Evolutionary conservation across 352 stramenopile species (phyloP).

Genomic region (Globisporangium splendens): DNA sequence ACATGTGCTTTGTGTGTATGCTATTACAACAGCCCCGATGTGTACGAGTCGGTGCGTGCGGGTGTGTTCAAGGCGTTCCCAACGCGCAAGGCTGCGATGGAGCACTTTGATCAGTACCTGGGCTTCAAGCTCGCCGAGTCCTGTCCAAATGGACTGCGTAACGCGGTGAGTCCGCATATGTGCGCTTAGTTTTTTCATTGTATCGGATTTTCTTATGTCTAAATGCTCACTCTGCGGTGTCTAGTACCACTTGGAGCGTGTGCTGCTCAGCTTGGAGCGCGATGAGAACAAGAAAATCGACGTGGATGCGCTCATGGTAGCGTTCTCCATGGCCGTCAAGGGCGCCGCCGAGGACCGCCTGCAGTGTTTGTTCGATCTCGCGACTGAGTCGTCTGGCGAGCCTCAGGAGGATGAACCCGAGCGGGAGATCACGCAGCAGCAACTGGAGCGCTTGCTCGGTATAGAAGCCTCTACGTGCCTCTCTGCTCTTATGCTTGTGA

Average conservation of each 20-base stretch:
- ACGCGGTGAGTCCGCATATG: conserved; percentile 32
- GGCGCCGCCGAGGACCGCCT: conserved; percentile 66
- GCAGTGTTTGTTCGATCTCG: conserved; percentile 67
- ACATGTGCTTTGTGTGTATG: not conserved
- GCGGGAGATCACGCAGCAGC: conserved; percentile 47
- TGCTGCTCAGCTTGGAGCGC: conserved; percentile 63
- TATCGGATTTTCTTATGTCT: no score
- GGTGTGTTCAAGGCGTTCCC: conserved; percentile 56
- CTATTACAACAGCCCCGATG: conserved; percentile 31
- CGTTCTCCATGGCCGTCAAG: conserved; percentile 83
- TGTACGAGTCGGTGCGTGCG: conserved; percentile 45
- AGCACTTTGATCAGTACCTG: conserved; percentile 79
- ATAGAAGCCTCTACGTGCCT: not conserved
- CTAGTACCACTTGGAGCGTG: conserved; percentile 74
- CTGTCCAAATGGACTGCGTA: conserved; percentile 57
- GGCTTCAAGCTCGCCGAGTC: conserved; percentile 61
- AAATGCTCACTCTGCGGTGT: no score
- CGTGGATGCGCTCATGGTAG: conserved; percentile 70
- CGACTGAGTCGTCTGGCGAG: conserved; percentile 30
- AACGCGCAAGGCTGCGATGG: conserved; percentile 55
- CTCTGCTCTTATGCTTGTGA: not conserved
- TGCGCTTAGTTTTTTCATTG: no score
- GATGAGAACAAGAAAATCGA: conserved; percentile 55
- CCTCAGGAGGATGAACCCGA: conserved; percentile 21
- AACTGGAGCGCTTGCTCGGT: conserved; percentile 62